Evolutionary conservation across 1,284 basidiomycete species (phyloP).

Genomic region (Agaricales sp.): DNA sequence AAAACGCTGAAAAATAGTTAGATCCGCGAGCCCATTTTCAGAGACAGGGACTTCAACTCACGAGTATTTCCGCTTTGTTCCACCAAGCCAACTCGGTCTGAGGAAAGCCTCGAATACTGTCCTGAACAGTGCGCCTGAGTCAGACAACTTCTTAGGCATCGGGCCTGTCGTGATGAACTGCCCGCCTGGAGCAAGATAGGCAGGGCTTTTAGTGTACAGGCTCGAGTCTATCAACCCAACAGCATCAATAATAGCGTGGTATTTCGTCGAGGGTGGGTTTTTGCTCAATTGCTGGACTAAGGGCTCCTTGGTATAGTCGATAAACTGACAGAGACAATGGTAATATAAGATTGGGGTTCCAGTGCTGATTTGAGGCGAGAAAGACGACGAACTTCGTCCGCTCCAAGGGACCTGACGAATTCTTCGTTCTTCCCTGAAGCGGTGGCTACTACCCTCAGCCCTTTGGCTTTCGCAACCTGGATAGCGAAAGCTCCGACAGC

Average conservation of each 20-base stretch:
- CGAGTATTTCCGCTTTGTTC: conserved; percentile 32
- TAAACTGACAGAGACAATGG: conserved; percentile 22
- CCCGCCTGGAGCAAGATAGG: conserved; percentile 37
- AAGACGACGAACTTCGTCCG: conserved; percentile 26
- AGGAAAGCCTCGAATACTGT: conserved; percentile 16
- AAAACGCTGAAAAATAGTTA: neutral
- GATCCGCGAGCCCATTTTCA: too few species aligned
- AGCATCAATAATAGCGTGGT: conserved; percentile 34
- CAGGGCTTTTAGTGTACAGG: conserved; percentile 27
- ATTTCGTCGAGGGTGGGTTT: conserved; percentile 27
- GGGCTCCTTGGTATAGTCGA: conserved; percentile 48
- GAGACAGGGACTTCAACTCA: conserved; percentile 18
- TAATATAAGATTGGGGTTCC: conserved; percentile 11
- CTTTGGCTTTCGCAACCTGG: conserved; percentile 51
- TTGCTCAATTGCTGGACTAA: conserved; percentile 29
- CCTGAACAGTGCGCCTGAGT: conserved; percentile 20
- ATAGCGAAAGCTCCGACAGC: conserved; percentile 54
- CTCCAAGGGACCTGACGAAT: conserved; percentile 27
- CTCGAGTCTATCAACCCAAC: conserved; percentile 16
- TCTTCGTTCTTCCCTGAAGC: conserved; percentile 43
- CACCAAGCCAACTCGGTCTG: conserved; percentile 35
- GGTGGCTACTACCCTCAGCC: conserved; percentile 42
- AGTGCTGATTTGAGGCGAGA: conserved; percentile 7
- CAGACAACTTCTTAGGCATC: conserved; percentile 19
- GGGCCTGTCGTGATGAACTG: conserved; percentile 34